These are phyloP conservation scores for Ormosia semicastrata DNA, from an alignment of 306 rosid species.

Conservation along the genomic window DNA sequence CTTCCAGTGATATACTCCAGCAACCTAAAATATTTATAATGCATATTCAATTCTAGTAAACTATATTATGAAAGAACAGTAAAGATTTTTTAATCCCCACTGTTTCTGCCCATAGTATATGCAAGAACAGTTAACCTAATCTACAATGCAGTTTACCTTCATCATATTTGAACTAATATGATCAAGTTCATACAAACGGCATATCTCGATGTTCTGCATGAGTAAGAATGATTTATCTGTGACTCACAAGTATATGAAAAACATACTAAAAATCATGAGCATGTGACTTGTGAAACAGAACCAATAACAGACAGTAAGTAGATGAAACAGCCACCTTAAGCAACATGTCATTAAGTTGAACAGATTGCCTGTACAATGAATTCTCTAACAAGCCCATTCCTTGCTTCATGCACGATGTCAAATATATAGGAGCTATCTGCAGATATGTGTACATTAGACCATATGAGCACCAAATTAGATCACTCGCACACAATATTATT, in stretches of 20 bases:
- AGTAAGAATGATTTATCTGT: slow-evolving; percentile 15
- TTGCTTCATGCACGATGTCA: slow-evolving; percentile 91
- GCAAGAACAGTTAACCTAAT: slow-evolving; percentile 25
- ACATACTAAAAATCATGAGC: not conserved
- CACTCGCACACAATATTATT: slow-evolving; percentile 15
- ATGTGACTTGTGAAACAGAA: slow-evolving; percentile 10
- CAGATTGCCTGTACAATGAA: slow-evolving; percentile 70
- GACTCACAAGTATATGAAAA: slow-evolving; percentile 31
- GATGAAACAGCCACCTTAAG: slow-evolving; percentile 64
- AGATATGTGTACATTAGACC: slow-evolving; percentile 33
- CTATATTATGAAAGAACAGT: slow-evolving; percentile 6
- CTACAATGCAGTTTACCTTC: slow-evolving; percentile 55
- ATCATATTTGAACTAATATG: slow-evolving; percentile 68
- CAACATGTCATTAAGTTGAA: slow-evolving; percentile 61
- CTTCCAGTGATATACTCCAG: slow-evolving; percentile 94
- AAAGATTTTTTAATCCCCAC: slow-evolving; percentile 1
- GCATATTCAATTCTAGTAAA: slow-evolving; percentile 3
- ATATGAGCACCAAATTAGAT: slow-evolving; percentile 29
- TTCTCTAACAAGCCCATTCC: slow-evolving; percentile 88
- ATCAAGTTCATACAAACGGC: slow-evolving; percentile 81
- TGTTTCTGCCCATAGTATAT: not conserved
- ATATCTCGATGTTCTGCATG: slow-evolving; percentile 85
- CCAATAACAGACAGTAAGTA: slow-evolving; percentile 9
- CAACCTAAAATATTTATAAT: slow-evolving; percentile 51
- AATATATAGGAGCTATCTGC: slow-evolving; percentile 96